Base-by-base conservation (phyloP, 2,329 filamentous ascomycete genomes). In the Hansfordia pulvinata region DNA sequence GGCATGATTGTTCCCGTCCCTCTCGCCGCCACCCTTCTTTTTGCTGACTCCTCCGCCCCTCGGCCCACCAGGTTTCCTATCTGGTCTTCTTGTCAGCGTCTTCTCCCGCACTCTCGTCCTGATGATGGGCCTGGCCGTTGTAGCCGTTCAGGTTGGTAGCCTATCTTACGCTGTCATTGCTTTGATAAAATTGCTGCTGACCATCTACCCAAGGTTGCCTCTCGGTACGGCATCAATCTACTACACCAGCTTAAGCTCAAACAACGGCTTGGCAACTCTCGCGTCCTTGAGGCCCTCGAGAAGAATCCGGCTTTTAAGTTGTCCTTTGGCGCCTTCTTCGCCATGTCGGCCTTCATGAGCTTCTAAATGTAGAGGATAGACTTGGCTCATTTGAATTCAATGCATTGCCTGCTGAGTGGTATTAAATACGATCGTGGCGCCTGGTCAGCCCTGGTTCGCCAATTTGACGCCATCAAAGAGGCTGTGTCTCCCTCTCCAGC, bases 401-500 rank as follows among this genome's bases (percentile, higher is more conserved):
- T 25, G n/a, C 23, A 27, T 26, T n/a, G n/a, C n/a, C n/a, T n/a
- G n/a, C n/a, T n/a, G n/a, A n/a, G n/a, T n/a, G n/a, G n/a, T n/a
- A n/a, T n/a, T n/a, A n/a, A n/a, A n/a, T n/a, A n/a, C n/a, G n/a
- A n/a, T n/a, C n/a, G n/a, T n/a, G n/a, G n/a, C n/a, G n/a, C n/a
- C n/a, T n/a, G n/a, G n/a, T n/a, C n/a, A n/a, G n/a, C n/a, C n/a
- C n/a, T n/a, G n/a, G n/a, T n/a, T n/a, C n/a, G n/a, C n/a, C n/a
- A n/a, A n/a, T n/a, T n/a, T n/a, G n/a, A n/a, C n/a, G n/a, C n/a
- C n/a, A n/a, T n/a, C n/a, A 67, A 36, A 76, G 66, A 5, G 74
- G 69, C 42, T 68, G 64, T n/a, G 82, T 92, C 59, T 98, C 90
- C 43, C 82, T 71, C 56, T 82, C 69, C 42, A 98, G 60, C 88